These are phyloP conservation scores for Ilyonectria mors-panacis DNA, from an alignment of 2,329 filamentous ascomycete species.

Conservation along the genomic window DNA sequence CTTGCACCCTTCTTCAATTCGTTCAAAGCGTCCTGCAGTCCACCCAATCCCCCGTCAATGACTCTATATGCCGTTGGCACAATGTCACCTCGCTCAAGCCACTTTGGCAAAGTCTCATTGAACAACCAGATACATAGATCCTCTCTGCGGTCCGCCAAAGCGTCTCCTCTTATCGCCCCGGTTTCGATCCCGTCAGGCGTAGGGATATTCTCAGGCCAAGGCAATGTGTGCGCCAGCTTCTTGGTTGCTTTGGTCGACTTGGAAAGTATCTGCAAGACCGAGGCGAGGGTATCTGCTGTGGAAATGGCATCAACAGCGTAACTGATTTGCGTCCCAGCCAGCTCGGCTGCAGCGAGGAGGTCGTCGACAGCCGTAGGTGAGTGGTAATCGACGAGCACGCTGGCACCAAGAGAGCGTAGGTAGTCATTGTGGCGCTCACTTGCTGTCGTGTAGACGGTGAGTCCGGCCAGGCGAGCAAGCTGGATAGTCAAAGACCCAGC, in stretches of 20 bases:
- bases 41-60: constrained; percentile 2
- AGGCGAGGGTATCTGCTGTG: not conserved
- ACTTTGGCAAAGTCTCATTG: constrained; percentile 2
- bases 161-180: not conserved
- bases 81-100: constrained; percentile 13
- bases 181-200: not conserved
- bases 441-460: constrained; percentile 5
- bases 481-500: constrained; percentile 4
- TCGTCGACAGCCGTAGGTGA: constrained; percentile 3
- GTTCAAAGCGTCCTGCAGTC: constrained; percentile 3
- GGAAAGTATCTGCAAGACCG: not conserved
- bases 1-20: constrained; percentile 14
- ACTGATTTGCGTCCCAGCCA: not conserved
- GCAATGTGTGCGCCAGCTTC: constrained; percentile 2
- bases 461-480: constrained; percentile 7
- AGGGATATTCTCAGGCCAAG: not conserved
- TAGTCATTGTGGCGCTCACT: constrained; percentile 4
- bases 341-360: constrained; percentile 1
- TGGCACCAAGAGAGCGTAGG: constrained; percentile 10
- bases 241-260: not conserved
- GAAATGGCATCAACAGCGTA: constrained; percentile 12
- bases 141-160: constrained; percentile 1
- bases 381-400: constrained; percentile 12
- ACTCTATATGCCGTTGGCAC: not conserved
- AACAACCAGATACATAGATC: constrained; percentile 11